phyloP scores from a whole-genome alignment of 495 filamentous ascomycete species.

The Lophiostoma macrostomum region DNA sequence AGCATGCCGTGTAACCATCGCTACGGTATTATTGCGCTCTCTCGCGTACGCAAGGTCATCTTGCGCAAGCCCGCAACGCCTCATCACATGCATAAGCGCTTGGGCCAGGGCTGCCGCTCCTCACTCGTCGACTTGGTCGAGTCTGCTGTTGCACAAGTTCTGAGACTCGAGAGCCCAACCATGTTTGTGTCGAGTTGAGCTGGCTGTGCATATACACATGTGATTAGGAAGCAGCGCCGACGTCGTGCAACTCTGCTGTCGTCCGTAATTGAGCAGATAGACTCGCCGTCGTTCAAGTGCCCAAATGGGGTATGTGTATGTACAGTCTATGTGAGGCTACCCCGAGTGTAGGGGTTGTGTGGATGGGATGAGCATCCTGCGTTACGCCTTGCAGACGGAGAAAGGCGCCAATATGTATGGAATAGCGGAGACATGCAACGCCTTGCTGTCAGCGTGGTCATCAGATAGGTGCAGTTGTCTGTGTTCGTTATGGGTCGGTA shows the following conservation, averaged over 20 bases:
- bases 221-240: no score
- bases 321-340: no score
- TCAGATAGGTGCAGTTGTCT: no score
- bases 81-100: conserved; percentile 32
- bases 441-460: no score
- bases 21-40: conserved; percentile 18
- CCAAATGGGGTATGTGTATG: no score
- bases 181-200: no score
- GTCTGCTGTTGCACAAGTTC: not conserved
- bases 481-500: no score
- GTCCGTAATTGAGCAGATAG: no score
- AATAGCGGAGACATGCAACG: no score
- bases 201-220: conserved; percentile 26
- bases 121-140: no score
- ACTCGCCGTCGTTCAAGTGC: no score
- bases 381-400: conserved; percentile 7
- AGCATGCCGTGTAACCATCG: conserved; percentile 10
- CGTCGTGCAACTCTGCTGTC: no score
- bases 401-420: conserved; percentile 7
- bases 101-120: not conserved
- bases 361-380: conserved; percentile 4
- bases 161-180: conserved; percentile 6
- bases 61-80: conserved; percentile 8
- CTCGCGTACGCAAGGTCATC: conserved; percentile 10
- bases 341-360: conserved; percentile 6